Conservation (phyloP, 2,329 filamentous ascomycete species). For the Fusarium neocosmosporiellum region DNA sequence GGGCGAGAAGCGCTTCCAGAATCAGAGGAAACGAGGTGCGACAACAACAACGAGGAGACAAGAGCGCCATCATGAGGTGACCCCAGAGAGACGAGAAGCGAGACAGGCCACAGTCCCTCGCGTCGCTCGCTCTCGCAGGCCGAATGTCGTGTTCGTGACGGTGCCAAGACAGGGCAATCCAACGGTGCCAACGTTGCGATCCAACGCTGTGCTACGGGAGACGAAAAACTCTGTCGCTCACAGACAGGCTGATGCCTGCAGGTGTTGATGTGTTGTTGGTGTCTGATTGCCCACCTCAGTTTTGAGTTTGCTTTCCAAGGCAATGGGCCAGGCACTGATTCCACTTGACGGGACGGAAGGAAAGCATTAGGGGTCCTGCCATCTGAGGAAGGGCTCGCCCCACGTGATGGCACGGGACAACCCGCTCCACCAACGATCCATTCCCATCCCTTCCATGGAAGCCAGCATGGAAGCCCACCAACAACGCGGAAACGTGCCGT, state of each 20-base stretch:
- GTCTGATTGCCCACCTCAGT: conserved; percentile 28
- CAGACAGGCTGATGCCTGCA: conserved; percentile 18
- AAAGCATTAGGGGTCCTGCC: not conserved
- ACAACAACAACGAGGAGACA: conserved; percentile 18
- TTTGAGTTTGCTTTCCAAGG: conserved; percentile 34
- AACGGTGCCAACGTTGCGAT: not conserved
- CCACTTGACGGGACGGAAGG: not conserved
- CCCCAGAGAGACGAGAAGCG: conserved; percentile 2
- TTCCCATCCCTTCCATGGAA: not conserved
- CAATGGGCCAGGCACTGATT: conserved; percentile 6
- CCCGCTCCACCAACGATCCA: not conserved
- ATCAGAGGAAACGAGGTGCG: conserved; percentile 18
- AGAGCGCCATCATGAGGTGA: conserved; percentile 7
- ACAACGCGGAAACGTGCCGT: not conserved
- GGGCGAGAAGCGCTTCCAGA: conserved; percentile 4
- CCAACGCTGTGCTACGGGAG: conserved; percentile 1
- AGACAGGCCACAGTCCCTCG: not conserved
- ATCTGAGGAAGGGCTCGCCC: conserved; percentile 12
- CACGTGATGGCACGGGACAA: conserved; percentile 35
- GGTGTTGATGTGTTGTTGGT: conserved; percentile 15
- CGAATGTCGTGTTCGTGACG: conserved; percentile 19
- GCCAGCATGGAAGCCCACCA: not conserved
- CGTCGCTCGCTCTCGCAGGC: not conserved
- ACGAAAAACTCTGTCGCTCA: conserved; percentile 12
- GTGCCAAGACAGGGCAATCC: conserved; percentile 13